Evolutionary conservation across 176 grass and related monocot species (phyloP).

Genomic region (Oryza longistaminata): DNA sequence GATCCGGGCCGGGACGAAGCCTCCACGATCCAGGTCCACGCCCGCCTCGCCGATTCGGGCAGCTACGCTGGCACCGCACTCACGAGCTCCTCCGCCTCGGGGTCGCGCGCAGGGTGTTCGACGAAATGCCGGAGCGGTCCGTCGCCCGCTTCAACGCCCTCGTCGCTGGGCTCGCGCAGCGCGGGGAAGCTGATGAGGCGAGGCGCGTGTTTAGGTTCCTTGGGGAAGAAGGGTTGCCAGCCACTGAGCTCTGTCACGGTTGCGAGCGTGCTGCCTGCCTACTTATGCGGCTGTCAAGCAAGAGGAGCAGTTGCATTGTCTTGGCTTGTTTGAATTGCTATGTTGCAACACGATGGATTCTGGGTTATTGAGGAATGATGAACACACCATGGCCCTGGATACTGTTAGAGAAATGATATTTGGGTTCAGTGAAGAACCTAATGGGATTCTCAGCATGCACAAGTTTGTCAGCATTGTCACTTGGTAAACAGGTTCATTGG

Average conservation of each 20-base stretch:
- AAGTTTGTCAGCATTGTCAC: not conserved
- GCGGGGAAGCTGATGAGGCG: not conserved
- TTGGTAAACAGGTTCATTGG: conserved; percentile 34
- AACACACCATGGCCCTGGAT: conserved; percentile 27
- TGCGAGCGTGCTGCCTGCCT: conserved; percentile 22
- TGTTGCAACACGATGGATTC: conserved; percentile 53
- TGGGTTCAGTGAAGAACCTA: not conserved
- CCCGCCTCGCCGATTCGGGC: conserved; percentile 15
- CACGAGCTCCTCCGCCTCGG: not conserved
- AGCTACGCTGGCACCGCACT: conserved; percentile 30
- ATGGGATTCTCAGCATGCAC: conserved; percentile 32
- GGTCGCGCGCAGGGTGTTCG: conserved; percentile 33
- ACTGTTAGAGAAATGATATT: not conserved
- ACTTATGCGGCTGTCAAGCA: conserved; percentile 8
- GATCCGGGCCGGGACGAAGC: not conserved
- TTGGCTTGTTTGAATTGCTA: conserved; percentile 17
- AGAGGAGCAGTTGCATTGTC: not conserved
- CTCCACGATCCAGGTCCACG: conserved; percentile 27
- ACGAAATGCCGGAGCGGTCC: conserved; percentile 25
- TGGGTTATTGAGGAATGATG: conserved; percentile 19
- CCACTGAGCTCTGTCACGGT: conserved; percentile 35
- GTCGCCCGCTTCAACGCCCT: not conserved
- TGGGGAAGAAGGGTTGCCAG: not conserved
- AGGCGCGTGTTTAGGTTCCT: not conserved
- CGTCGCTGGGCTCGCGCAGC: not conserved